Percentiles rank a stretch among this genome's conserved stretches.
phyloP scores from a whole-genome alignment of 257 asterid genomes.

The Perilla frutescens region DNA sequence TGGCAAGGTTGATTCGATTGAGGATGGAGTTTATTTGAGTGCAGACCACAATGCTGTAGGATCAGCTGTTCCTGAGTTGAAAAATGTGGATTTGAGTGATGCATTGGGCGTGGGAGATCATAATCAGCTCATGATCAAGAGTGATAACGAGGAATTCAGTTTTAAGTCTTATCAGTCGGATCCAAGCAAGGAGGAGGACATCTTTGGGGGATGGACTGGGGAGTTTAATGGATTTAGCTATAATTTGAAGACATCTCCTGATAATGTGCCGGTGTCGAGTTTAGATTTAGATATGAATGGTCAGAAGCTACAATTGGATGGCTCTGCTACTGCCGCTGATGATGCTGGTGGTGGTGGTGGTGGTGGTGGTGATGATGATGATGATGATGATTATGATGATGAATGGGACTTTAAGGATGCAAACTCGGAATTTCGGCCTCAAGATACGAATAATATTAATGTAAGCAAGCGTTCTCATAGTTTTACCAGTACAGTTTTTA shows the following conservation, averaged over 20 bases:
- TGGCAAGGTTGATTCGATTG: slow-evolving; percentile 36
- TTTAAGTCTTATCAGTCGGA: slow-evolving; percentile 36
- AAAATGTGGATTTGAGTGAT: slow-evolving; percentile 29
- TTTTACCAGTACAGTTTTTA: slow-evolving; percentile 5
- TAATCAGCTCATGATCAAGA: slow-evolving; percentile 41
- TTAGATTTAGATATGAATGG: slow-evolving; percentile 42
- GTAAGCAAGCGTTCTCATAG: slow-evolving; percentile 43
- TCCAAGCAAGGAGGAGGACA: slow-evolving; percentile 32
- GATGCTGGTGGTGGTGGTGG: slow-evolving; percentile 51
- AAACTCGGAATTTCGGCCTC: slow-evolving; percentile 41
- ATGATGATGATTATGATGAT: slow-evolving; percentile 45
- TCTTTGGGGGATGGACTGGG: slow-evolving; percentile 42
- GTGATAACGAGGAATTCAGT: slow-evolving; percentile 39
- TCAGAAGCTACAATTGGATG: slow-evolving; percentile 24
- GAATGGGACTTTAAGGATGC: slow-evolving; percentile 87
- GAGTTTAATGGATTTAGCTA: slow-evolving; percentile 43
- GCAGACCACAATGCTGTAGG: slow-evolving; percentile 33
- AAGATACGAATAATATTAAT: slow-evolving; percentile 39
- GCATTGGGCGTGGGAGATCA: slow-evolving; percentile 33
- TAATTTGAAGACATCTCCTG: slow-evolving; percentile 26
- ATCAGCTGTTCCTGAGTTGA: slow-evolving; percentile 42
- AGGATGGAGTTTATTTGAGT: slow-evolving; percentile 41
- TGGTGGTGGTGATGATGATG: slow-evolving; percentile 23
- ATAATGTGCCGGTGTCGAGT: slow-evolving; percentile 32
- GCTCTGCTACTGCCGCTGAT: slow-evolving; percentile 21